Base-by-base conservation (phyloP, 169 alveolate genomes). In the Plasmodium falciparum region DNA sequence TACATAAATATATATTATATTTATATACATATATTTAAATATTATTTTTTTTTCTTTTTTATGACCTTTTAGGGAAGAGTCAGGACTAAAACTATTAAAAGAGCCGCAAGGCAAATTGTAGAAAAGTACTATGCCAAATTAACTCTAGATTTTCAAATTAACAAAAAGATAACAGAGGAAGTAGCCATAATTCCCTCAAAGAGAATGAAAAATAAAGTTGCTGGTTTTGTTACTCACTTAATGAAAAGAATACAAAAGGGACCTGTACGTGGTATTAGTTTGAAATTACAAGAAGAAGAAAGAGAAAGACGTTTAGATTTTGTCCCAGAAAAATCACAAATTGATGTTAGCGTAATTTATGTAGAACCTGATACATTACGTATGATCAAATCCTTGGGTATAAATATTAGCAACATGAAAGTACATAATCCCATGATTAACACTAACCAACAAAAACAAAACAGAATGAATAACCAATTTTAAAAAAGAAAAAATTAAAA, bases 191-290 rank as follows among this genome's bases (percentile, higher is more conserved):
- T 98, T 75, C 99, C 99, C 24, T 97, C 99, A 39, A 99, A 98
- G 97, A 96, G 99, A 95, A 95, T 98, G 88, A 97, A 99, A 94
- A 98, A 98, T 95, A 97, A 97, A 93, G 98, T 98, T 43, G 99
- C 99, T 39, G 99, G 99, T 58, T 98, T 96, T 95, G 98, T 98
- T 83, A 97, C 99, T 9, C 97, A 96, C 83, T 88, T 94, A 95
- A 97, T 97, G 98, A 96, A 97, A 93, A 94, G 99, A 76, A 98
- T 98, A 83, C 99, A 97, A 93, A 98, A 98, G 97, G 99, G 99
- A 13, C 99, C 99, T 9, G 99, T 99, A 50, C 98, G 99, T 76
- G 99, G 99, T 69, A 99, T 99, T 94, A 98, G 99, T 15, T 97
- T 99, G 88, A 99, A 98, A 96, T 95, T 99, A 88, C 99, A 99